Evolutionary conservation across 352 stramenopile species (phyloP).

Genomic region (Globisporangium cystogenes): DNA sequence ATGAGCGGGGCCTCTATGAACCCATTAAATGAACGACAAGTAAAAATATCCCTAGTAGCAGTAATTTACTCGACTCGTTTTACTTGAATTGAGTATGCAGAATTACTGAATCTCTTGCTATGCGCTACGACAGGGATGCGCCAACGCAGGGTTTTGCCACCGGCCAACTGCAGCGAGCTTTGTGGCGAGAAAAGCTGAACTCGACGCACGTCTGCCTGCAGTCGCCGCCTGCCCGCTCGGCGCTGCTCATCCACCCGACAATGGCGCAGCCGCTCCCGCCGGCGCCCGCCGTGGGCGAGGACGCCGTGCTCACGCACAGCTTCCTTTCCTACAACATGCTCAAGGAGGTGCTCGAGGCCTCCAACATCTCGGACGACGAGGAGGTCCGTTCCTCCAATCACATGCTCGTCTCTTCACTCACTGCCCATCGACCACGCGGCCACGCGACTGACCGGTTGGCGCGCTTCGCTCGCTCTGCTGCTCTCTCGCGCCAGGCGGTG

Average conservation of each 20-base stretch:
- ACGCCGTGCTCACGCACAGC: constrained; percentile 36
- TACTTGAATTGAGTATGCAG: neutral
- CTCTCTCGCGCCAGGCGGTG: constrained; percentile 31
- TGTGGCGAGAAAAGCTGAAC: neutral
- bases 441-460: neutral
- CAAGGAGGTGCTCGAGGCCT: constrained; percentile 67
- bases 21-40: no score
- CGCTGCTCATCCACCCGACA: no score
- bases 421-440: no score
- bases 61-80: no score
- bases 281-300: neutral
- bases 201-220: neutral
- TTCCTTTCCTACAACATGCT: constrained; percentile 73
- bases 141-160: no score
- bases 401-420: neutral
- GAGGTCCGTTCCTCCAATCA: no score
- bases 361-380: constrained; percentile 74
- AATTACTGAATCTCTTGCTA: neutral
- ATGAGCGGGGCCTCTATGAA: no score
- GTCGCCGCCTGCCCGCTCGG: no score
- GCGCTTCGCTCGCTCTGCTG: neutral
- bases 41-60: no score
- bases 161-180: neutral
- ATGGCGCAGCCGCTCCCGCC: neutral
- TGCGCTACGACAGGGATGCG: no score